phyloP scores from a whole-genome alignment of 2,329 filamentous ascomycete genomes.

The Magnaporthales sp. region DNA sequence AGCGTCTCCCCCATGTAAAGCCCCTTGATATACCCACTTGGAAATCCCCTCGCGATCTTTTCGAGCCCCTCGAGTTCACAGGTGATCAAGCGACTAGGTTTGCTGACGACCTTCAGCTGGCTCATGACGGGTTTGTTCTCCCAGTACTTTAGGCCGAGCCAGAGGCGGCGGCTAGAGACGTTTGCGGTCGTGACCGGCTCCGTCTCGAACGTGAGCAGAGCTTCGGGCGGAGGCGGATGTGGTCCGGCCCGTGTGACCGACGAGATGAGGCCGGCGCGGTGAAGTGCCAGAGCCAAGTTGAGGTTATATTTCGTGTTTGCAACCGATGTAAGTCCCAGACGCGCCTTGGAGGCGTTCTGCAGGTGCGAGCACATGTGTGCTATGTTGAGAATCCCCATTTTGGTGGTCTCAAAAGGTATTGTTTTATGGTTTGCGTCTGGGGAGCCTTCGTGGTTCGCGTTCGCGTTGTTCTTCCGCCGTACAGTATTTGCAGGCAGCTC shows the following conservation, averaged over 20 bases:
- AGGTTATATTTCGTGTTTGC: conserved; percentile 76
- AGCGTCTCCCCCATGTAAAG: conserved; percentile 75
- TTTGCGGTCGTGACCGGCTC: conserved; percentile 60
- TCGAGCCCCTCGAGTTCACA: conserved; percentile 54
- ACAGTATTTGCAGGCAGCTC: not conserved
- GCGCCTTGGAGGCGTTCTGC: conserved; percentile 79
- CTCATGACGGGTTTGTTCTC: conserved; percentile 71
- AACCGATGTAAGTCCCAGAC: conserved; percentile 76
- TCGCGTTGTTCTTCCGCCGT: not conserved
- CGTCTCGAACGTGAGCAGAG: conserved; percentile 36
- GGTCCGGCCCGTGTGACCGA: conserved; percentile 66
- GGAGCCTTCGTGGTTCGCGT: not conserved
- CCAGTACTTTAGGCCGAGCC: conserved; percentile 88
- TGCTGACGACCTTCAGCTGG: conserved; percentile 58
- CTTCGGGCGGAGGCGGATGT: conserved; percentile 38
- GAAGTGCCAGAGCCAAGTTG: conserved; percentile 63
- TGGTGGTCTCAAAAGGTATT: conserved; percentile 8
- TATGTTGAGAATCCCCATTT: conserved; percentile 55
- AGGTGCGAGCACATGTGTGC: conserved; percentile 81
- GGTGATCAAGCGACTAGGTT: conserved; percentile 64
- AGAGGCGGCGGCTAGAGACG: conserved; percentile 66
- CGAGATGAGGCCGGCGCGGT: conserved; percentile 73
- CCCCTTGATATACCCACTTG: conserved; percentile 62
- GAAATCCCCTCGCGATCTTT: conserved; percentile 59
- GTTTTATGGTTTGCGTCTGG: not conserved